Percentiles rank a stretch among this genome's conserved stretches.
phyloP scores from a whole-genome alignment of 2,329 filamentous ascomycete genomes.

The Rhinocladiella similis region DNA sequence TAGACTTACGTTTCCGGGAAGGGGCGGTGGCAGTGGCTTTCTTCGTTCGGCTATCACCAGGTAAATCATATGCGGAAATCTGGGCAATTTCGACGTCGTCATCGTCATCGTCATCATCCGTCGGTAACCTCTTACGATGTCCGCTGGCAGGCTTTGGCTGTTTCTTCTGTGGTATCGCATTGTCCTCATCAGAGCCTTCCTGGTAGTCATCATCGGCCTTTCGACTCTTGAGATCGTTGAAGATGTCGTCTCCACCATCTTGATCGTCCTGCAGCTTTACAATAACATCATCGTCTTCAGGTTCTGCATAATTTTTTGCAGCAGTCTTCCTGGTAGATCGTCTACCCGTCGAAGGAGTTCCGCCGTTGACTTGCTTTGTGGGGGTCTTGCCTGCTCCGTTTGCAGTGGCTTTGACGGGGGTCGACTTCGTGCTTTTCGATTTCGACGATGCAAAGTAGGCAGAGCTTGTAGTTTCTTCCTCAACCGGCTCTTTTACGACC shows the following conservation, averaged over 20 bases:
- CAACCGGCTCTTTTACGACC: conserved; percentile 46
- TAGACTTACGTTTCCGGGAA: conserved; percentile 58
- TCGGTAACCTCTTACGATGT: conserved; percentile 26
- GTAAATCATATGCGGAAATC: conserved; percentile 27
- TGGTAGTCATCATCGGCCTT: conserved; percentile 71
- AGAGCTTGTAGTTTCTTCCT: conserved; percentile 60
- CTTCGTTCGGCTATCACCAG: conserved; percentile 39
- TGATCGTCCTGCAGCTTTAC: conserved; percentile 66
- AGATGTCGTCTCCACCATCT: conserved; percentile 79
- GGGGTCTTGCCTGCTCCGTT: conserved; percentile 22
- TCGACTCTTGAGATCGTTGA: conserved; percentile 67
- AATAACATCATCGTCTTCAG: conserved; percentile 55
- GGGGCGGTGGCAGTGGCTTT: conserved; percentile 34
- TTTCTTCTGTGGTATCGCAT: conserved; percentile 43
- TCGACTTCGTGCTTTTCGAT: conserved; percentile 45
- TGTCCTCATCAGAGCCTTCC: conserved; percentile 57
- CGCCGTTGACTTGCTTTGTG: conserved; percentile 34
- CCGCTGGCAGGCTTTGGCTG: conserved; percentile 9
- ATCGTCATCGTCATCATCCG: conserved; percentile 37
- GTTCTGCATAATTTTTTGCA: conserved; percentile 36
- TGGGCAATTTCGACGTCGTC: conserved; percentile 27
- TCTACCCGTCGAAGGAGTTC: conserved; percentile 28
- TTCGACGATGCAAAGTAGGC: conserved; percentile 63
- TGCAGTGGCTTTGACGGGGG: conserved; percentile 22
- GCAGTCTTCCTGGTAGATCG: conserved; percentile 33